A percentile compares a stretch with the other conserved stretches of the same genome.
phyloP scores from a whole-genome alignment of 257 asterid species.

The Nicotiana tomentosiformis region DNA sequence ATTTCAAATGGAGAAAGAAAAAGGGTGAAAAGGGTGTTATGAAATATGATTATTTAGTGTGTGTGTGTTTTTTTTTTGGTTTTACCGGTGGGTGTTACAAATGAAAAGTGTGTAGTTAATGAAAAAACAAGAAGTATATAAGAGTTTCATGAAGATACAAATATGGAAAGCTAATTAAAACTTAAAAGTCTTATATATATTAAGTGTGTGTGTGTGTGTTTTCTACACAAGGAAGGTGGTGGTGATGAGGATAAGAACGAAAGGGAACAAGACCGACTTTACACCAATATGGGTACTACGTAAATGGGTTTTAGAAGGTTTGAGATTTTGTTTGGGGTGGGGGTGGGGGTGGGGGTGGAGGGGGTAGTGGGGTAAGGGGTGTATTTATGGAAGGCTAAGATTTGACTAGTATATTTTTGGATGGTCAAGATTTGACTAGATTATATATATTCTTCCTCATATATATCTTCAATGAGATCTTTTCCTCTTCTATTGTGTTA shows the following conservation, averaged over 20 bases:
- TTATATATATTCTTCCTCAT: neutral
- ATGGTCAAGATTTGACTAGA: neutral
- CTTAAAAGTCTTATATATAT: neutral
- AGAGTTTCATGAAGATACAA: slow-evolving; percentile 12
- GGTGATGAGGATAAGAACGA: slow-evolving; percentile 7
- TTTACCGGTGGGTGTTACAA: slow-evolving; percentile 27
- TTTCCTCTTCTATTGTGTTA: neutral
- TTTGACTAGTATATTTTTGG: neutral
- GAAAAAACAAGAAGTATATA: slow-evolving; percentile 5
- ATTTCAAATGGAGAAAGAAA: neutral
- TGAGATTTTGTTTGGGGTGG: neutral
- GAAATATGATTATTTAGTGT: too few relatives aligned
- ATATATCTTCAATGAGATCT: neutral
- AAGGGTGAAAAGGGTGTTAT: too few relatives aligned
- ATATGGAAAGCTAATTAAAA: slow-evolving; percentile 20
- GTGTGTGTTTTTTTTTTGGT: neutral
- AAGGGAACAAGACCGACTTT: slow-evolving; percentile 11
- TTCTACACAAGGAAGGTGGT: slow-evolving; percentile 21
- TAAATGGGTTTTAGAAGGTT: slow-evolving; percentile 6
- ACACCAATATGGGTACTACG: slow-evolving; percentile 8
- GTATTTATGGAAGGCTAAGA: neutral
- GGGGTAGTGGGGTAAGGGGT: too few relatives aligned
- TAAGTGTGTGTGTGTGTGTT: neutral
- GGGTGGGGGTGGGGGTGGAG: neutral
- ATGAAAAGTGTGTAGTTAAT: slow-evolving; percentile 24